Base-by-base conservation (phyloP, 2,329 filamentous ascomycete species). In the Dactylella cylindrospora region DNA sequence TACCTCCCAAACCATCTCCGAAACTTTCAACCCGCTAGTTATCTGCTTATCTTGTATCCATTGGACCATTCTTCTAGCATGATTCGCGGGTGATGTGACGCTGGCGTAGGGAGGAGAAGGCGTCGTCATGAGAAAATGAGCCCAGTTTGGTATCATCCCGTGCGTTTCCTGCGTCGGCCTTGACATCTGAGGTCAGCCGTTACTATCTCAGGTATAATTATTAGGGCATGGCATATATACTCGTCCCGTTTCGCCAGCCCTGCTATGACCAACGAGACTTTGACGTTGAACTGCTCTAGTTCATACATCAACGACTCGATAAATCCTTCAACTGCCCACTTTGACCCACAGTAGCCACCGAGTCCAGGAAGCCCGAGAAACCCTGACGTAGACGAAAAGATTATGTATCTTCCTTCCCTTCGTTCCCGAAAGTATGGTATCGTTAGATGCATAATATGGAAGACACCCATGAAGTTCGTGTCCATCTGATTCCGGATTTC, bases 241-340 rank as follows among this genome's bases (percentile, higher is more conserved):
- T 97, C 90, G 72, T 97, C 91, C 4, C 90, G 80, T 4, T 90
- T 80, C 65, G 96, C 86, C 66, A 96, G 81, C 0, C 90, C 90
- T 1, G 91, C 90, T 70, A 96, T 89, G 0, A 97, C 90, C 4
- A 98, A 79, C 1, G 91, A 96, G 0, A 88, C 88, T 73, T 94
- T 95, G 73, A 97, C 86, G 71, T 93, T 91, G 74, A 95, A 96
- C 0, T 78, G 76, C 66, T 96, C 90, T 29, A 95, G 85, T 72
- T 98, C 93, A 73, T 97, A 97, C 12, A 96, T 79, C 87, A 98
- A 91, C 12, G 88, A 90, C 73, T 98, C 93, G 68, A 97, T 90
- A 49, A 98, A 77, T 0, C 91, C 93, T 71, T 98, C 93, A 3
- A 95, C 89, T 0, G 93, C 93, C 73, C 96, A 97, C 72, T 97